Base-by-base conservation (phyloP, 2,329 filamentous ascomycete genomes). In the Diaporthe citrichinensis region DNA sequence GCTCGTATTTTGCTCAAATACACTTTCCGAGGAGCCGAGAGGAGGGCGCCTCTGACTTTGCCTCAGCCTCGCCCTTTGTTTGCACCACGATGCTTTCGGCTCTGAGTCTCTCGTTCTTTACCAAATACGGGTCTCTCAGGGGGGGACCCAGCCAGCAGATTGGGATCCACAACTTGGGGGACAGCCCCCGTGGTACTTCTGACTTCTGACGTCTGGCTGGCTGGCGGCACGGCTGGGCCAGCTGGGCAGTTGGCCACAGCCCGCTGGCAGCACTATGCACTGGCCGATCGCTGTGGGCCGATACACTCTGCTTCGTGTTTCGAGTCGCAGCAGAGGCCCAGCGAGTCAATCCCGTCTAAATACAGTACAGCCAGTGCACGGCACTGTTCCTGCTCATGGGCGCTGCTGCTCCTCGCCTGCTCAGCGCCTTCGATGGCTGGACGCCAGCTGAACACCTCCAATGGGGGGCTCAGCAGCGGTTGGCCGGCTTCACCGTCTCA, bases 61-160 rank as follows among this genome's bases (percentile, higher is more conserved):
- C 49, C 65, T 68, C 46, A 53, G 65, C 46, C 65, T 68, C 46
- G 65, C n/a, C 46, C 65, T 53, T 53, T 68, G 46, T 53, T 12
- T 28, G 65, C n/a, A 25, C 65, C 28, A 51, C 8, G 28, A 39
- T 53, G 46, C 62, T 15, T 53, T 36, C 46, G 31, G 62, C 28
- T 4, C 28, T 14, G 65, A 53, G 15, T 68, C 65, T 53, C 46
- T 39, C 28, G 65, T 15, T 53, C 36, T 31, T 28, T 53, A 12
- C 46, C 65, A 68, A 53, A 68, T 68, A 55, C 65, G 65, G 65
- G 65, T 39, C 65, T n/a, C 65, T 68, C 65, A 68, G 65, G 65
- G 65, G 62, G 49, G 65, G 65, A 68, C 46, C 65, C 65, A 53
- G 65, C 65, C 65, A 68, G 65, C 15, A 68, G 65, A 68, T 68